phyloP scores from a whole-genome alignment of 1,139 yeast species.

The Sugiyamaella grinbergsii region DNA sequence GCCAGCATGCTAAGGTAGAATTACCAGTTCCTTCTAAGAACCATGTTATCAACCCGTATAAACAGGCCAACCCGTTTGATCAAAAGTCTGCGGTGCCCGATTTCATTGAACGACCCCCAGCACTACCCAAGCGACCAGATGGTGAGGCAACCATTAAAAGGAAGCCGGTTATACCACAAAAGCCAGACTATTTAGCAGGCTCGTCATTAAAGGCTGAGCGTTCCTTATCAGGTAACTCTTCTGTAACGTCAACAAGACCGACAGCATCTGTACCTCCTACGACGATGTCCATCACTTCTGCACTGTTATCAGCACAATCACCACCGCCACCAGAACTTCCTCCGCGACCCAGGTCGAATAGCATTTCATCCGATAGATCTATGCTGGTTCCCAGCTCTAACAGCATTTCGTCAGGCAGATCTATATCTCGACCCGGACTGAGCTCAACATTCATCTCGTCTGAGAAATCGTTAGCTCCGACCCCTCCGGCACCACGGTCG shows the following conservation, averaged over 20 bases:
- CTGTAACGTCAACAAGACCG: conserved; percentile 8
- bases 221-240: conserved; percentile 6
- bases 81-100: conserved; percentile 29
- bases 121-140: conserved; percentile 33
- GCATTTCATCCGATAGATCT: conserved; percentile 2
- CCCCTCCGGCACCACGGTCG: conserved; percentile 19
- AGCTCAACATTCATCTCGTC: conserved; percentile 10
- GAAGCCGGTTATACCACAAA: conserved; percentile 32
- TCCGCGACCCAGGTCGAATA: conserved; percentile 21
- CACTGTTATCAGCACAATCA: background rate
- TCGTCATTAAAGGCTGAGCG: conserved; percentile 11
- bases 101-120: conserved; percentile 33
- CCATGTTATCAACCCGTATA: conserved; percentile 62
- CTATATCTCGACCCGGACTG: conserved; percentile 22
- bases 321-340: conserved; percentile 27
- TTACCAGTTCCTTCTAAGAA: conserved; percentile 39
- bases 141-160: conserved; percentile 7
- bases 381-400: conserved; percentile 18
- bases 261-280: background rate
- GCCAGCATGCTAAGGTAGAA: conserved; percentile 69
- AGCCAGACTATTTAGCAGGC: conserved; percentile 27
- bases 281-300: background rate
- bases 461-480: conserved; percentile 15
- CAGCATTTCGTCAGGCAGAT: conserved; percentile 3
- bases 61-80: conserved; percentile 70